Evolutionary conservation across 805 yeast genomes (phyloP).

Genomic region (Lachancea mirantina): DNA sequence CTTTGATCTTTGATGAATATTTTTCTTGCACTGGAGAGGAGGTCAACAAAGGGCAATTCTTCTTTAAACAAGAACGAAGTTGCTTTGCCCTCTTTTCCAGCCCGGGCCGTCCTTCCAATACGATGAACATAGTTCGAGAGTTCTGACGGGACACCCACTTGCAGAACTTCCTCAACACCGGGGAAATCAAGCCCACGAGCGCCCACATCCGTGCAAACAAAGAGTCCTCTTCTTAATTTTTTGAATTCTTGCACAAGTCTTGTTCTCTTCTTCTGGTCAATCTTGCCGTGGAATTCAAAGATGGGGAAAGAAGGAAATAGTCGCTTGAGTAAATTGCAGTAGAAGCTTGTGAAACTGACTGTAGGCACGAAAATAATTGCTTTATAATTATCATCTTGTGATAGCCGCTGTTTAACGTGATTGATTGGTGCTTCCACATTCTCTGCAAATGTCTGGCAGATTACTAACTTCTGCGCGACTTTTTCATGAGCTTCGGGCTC

Average conservation of each 20-base stretch:
- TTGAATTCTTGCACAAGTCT: conserved; percentile 50
- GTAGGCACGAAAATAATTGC: conserved; percentile 82
- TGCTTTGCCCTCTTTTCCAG: conserved; percentile 73
- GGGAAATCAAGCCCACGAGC: conserved; percentile 97
- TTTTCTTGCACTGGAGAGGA: conserved; percentile 44
- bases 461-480: conserved; percentile 59
- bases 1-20: conserved; percentile 44
- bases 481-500: conserved; percentile 76
- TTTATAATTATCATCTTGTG: conserved; percentile 47
- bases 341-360: conserved; percentile 56
- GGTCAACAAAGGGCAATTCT: conserved; percentile 50
- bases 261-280: conserved; percentile 64
- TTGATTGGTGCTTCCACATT: conserved; percentile 51
- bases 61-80: conserved; percentile 47
- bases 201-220: conserved; percentile 86
- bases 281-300: conserved; percentile 60
- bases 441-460: conserved; percentile 49
- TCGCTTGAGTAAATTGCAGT: conserved; percentile 37
- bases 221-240: conserved; percentile 41
- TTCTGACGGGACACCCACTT: conserved; percentile 69
- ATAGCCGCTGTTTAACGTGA: conserved; percentile 37
- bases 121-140: conserved; percentile 82
- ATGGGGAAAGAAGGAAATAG: conserved; percentile 24
- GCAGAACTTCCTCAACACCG: conserved; percentile 76
- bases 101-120: conserved; percentile 94